Evolutionary conservation across 352 stramenopile genomes (phyloP).

Genomic region (Pythium aphanidermatum): DNA sequence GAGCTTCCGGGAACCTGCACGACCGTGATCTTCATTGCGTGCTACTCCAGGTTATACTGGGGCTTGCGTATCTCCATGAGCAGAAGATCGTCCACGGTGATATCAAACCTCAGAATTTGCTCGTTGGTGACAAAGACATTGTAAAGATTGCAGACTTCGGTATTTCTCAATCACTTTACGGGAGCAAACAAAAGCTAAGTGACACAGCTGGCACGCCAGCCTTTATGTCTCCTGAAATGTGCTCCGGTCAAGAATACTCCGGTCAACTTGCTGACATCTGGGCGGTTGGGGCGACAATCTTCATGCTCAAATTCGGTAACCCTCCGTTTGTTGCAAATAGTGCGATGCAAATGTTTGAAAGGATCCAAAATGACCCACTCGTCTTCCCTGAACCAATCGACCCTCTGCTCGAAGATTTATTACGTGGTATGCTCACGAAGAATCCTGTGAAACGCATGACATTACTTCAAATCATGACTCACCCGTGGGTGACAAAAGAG

Average conservation of each 20-base stretch:
- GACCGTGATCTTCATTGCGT: slow-evolving; percentile 71
- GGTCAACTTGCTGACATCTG: slow-evolving; percentile 90
- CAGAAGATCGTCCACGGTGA: slow-evolving; percentile 84
- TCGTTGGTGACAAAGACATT: slow-evolving; percentile 81
- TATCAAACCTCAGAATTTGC: slow-evolving; percentile 86
- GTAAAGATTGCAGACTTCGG: slow-evolving; percentile 92
- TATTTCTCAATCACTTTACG: slow-evolving; percentile 83
- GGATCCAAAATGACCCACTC: slow-evolving; percentile 76
- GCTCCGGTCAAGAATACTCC: slow-evolving; percentile 70
- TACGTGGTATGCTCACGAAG: slow-evolving; percentile 66
- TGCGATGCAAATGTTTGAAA: slow-evolving; percentile 84
- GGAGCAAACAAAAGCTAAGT: slow-evolving; percentile 69
- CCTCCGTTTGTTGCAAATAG: slow-evolving; percentile 88
- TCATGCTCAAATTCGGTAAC: slow-evolving; percentile 85
- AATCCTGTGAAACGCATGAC: slow-evolving; percentile 46
- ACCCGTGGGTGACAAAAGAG: slow-evolving; percentile 76
- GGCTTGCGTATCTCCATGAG: slow-evolving; percentile 87
- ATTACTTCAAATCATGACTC: slow-evolving; percentile 59
- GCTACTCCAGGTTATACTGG: slow-evolving; percentile 64
- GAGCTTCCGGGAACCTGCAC: slow-evolving; percentile 35
- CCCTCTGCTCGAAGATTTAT: slow-evolving; percentile 44
- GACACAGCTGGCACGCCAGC: slow-evolving; percentile 85
- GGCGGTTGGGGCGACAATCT: slow-evolving; percentile 85
- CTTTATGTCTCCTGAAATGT: slow-evolving; percentile 93
- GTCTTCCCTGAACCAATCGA: slow-evolving; percentile 55